phyloP scores from a whole-genome alignment of 2,329 filamentous ascomycete genomes.

The Penicillium frequentans region DNA sequence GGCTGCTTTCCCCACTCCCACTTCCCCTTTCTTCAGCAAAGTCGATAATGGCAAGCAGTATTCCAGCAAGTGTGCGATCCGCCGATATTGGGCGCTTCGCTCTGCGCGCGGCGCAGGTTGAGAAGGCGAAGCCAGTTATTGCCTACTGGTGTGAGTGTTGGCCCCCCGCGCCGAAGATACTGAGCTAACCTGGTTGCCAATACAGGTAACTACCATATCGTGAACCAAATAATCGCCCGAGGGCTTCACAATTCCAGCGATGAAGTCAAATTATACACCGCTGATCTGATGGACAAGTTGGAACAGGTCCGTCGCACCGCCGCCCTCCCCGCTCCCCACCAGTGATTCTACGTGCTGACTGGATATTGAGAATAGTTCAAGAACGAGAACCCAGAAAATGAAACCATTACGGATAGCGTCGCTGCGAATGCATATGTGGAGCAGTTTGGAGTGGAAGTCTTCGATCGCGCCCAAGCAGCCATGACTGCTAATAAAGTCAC shows the following conservation, averaged over 20 bases:
- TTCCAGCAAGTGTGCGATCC: constrained; percentile 72
- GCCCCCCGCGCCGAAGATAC: constrained; percentile 6
- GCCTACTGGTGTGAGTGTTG: constrained; percentile 84
- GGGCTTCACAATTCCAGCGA: constrained; percentile 75
- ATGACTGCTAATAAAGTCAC: constrained; percentile 82
- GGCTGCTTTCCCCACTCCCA: constrained; percentile 7
- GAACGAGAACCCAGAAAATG: constrained; percentile 70
- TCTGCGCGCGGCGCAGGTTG: constrained; percentile 78
- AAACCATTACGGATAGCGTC: constrained; percentile 80
- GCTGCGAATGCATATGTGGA: constrained; percentile 91
- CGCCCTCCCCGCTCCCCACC: neutral
- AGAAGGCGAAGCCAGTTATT: constrained; percentile 80
- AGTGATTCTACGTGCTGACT: neutral
- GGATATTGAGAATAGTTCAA: constrained; percentile 57
- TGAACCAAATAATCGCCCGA: constrained; percentile 84
- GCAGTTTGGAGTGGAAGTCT: constrained; percentile 87
- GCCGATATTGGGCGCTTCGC: constrained; percentile 84
- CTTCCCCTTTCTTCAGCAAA: neutral
- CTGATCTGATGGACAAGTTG: constrained; percentile 83
- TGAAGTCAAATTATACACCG: constrained; percentile 79
- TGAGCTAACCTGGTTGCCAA: constrained; percentile 14
- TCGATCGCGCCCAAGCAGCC: constrained; percentile 78
- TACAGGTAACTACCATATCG: constrained; percentile 83
- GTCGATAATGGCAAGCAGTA: constrained; percentile 65
- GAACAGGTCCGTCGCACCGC: constrained; percentile 61